A percentile compares a stretch with the other conserved stretches of the same genome.
Conservation (phyloP, 768 basidiomycete species). For the Collybia nuda region DNA sequence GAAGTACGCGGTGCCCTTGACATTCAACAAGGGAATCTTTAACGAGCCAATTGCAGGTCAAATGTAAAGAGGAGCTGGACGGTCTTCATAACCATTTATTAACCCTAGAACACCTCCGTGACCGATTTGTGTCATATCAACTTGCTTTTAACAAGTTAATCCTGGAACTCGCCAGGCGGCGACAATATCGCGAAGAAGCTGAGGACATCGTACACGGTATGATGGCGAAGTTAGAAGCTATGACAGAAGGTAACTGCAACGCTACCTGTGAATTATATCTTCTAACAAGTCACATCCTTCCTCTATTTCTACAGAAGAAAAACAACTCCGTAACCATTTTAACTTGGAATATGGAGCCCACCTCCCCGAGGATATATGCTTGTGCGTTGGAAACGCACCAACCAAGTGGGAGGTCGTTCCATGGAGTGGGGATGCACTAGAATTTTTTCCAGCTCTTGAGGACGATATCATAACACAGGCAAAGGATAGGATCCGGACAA, state of each 20-base stretch:
- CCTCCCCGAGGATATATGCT: constrained; percentile 78
- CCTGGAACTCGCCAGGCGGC: constrained; percentile 68
- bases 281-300: constrained; percentile 4
- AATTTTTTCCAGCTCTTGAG: constrained; percentile 63
- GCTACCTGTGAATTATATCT: not conserved
- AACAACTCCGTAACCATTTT: constrained; percentile 60
- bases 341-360: constrained; percentile 71
- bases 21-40: too few relatives aligned
- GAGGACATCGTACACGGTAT: constrained; percentile 67
- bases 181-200: constrained; percentile 63
- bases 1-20: constrained; percentile 45
- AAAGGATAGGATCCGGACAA: too few relatives aligned
- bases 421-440: constrained; percentile 49
- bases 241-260: constrained; percentile 59
- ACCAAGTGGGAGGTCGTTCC: constrained; percentile 72
- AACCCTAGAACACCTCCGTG: constrained; percentile 62
- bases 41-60: constrained; percentile 29
- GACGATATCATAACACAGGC: constrained; percentile 47
- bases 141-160: constrained; percentile 73
- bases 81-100: constrained; percentile 60
- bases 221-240: constrained; percentile 59
- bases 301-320: constrained; percentile 56
- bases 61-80: constrained; percentile 53
- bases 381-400: constrained; percentile 73
- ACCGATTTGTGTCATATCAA: constrained; percentile 68